These are phyloP conservation scores for Daldinia sp. DNA, from an alignment of 2,329 filamentous ascomycete species.

Conservation along the genomic window DNA sequence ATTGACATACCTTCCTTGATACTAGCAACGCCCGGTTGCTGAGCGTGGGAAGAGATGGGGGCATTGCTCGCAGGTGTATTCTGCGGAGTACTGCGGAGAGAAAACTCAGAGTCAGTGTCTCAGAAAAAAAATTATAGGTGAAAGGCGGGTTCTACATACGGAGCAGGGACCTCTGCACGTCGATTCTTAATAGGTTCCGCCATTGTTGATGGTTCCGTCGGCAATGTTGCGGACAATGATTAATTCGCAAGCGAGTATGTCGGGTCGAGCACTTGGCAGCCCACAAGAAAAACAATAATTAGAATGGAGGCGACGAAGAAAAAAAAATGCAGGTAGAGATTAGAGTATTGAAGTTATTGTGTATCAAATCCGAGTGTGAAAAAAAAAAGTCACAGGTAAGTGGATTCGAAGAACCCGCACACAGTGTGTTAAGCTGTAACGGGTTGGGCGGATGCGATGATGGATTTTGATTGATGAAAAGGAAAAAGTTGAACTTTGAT, in stretches of 20 bases:
- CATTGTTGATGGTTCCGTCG: constrained; percentile 54
- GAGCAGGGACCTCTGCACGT: constrained; percentile 65
- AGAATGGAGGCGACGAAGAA: constrained; percentile 36
- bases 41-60: constrained; percentile 95
- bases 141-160: constrained; percentile 57
- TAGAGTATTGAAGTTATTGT: constrained; percentile 30
- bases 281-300: constrained; percentile 37
- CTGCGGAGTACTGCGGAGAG: constrained; percentile 83
- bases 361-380: constrained; percentile 12
- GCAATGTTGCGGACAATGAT: constrained; percentile 34
- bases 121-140: constrained; percentile 13
- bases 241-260: constrained; percentile 31
- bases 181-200: constrained; percentile 72
- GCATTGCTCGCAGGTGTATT: constrained; percentile 97
- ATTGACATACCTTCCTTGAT: constrained; percentile 89
- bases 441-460: constrained; percentile 9
- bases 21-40: constrained; percentile 91
- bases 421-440: constrained; percentile 2
- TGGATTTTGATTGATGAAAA: constrained; percentile 29
- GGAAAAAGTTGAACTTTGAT: constrained; percentile 35
- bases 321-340: constrained; percentile 41
- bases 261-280: constrained; percentile 29
- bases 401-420: constrained; percentile 12
- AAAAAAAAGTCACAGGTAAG: constrained; percentile 21
- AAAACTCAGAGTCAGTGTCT: constrained; percentile 47